A percentile compares a stretch with the other conserved stretches of the same genome.
Conservation (phyloP, 1,284 basidiomycete species). For the Rhizopogon parksii region DNA sequence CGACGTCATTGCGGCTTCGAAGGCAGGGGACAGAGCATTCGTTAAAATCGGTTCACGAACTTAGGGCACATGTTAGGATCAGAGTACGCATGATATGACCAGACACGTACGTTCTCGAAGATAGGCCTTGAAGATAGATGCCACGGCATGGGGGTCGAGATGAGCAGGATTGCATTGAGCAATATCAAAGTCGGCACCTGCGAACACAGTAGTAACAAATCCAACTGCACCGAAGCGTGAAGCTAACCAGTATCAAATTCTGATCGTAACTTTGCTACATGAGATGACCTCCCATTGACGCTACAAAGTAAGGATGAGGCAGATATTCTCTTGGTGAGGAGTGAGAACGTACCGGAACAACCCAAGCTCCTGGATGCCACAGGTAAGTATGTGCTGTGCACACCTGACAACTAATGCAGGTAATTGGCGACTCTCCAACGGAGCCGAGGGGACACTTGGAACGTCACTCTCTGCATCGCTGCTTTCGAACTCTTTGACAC, state of each 20-base stretch:
- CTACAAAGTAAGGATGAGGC: slow-evolving; percentile 32
- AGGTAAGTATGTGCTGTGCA: slow-evolving; percentile 70
- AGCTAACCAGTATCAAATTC: slow-evolving; percentile 78
- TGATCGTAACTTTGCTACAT: slow-evolving; percentile 64
- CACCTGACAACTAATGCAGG: slow-evolving; percentile 74
- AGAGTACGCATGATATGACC: slow-evolving; percentile 3
- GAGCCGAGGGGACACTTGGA: slow-evolving; percentile 23
- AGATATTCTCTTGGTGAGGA: slow-evolving; percentile 1
- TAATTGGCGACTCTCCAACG: slow-evolving; percentile 50
- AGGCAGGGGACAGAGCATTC: slow-evolving; percentile 55
- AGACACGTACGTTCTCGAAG: slow-evolving; percentile 63
- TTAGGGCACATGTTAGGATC: slow-evolving; percentile 25
- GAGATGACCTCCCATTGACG: slow-evolving; percentile 67
- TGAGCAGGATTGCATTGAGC: slow-evolving; percentile 69
- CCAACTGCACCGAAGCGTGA: slow-evolving; percentile 6
- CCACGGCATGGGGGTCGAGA: slow-evolving; percentile 87
- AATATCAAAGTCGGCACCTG: slow-evolving; percentile 82
- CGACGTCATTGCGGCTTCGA: slow-evolving; percentile 65
- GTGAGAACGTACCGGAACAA: slow-evolving; percentile 58
- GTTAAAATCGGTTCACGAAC: slow-evolving; percentile 83
- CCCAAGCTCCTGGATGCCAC: slow-evolving; percentile 81
- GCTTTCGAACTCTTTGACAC: slow-evolving; percentile 21
- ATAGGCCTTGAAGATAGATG: slow-evolving; percentile 78
- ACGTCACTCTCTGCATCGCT: slow-evolving; percentile 14
- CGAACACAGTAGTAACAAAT: slow-evolving; percentile 12